A percentile compares a stretch with the other conserved stretches of the same genome.
Conservation (phyloP, 352 stramenopile genomes). For the Globisporangium heterothallicum region DNA sequence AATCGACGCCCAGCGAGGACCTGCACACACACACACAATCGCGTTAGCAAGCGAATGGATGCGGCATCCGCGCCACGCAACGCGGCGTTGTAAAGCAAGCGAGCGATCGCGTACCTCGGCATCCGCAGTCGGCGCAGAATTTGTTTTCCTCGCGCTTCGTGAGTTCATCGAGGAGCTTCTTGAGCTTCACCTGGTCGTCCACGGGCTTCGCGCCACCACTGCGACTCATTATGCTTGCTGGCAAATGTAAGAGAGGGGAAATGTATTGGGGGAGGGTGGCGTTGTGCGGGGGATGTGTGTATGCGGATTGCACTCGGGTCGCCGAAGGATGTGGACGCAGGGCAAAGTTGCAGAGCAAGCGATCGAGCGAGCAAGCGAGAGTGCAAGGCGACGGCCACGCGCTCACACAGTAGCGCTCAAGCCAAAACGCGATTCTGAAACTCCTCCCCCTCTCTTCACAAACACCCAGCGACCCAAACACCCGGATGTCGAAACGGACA, state of each 20-base stretch:
- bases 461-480: too few species aligned
- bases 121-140: conserved; percentile 87
- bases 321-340: too few species aligned
- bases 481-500: too few species aligned
- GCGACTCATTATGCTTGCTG: conserved; percentile 46
- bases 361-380: too few species aligned
- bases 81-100: background rate
- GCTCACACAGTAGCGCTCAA: too few species aligned
- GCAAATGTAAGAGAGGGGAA: background rate
- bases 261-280: background rate
- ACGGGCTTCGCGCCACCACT: conserved; percentile 23
- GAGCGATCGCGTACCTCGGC: conserved; percentile 43
- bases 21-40: conserved; percentile 20
- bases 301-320: too few species aligned
- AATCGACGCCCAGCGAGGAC: conserved; percentile 90
- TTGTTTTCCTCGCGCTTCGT: conserved; percentile 90
- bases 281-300: too few species aligned
- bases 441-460: too few species aligned
- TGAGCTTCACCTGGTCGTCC: conserved; percentile 85
- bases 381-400: too few species aligned
- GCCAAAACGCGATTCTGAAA: too few species aligned
- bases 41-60: conserved; percentile 3
- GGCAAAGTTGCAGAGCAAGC: too few species aligned
- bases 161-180: conserved; percentile 85
- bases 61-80: conserved; percentile 5